phyloP scores from a whole-genome alignment of 495 filamentous ascomycete species.

The Lindgomyces ingoldianus region DNA sequence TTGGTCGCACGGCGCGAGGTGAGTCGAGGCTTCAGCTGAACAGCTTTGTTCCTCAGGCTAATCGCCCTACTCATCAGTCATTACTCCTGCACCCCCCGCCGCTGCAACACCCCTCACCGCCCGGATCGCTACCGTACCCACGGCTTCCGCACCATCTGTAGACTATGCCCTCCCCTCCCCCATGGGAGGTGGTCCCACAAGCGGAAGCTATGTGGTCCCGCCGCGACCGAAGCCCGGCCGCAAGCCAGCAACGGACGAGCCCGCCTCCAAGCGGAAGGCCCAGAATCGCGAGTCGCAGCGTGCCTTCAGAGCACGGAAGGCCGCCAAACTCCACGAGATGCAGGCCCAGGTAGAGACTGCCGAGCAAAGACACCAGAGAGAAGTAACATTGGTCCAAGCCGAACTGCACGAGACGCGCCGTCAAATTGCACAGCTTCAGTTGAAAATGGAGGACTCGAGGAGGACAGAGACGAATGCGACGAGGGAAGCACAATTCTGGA shows the following conservation, averaged over 20 bases:
- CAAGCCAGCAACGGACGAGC: conserved; percentile 41
- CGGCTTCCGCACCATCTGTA: conserved; percentile 22
- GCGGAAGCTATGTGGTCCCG: conserved; percentile 29
- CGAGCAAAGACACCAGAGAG: conserved; percentile 15
- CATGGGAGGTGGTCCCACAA: conserved; percentile 33
- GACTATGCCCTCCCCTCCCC: conserved; percentile 23
- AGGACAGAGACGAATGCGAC: background rate
- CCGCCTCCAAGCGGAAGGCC: conserved; percentile 35
- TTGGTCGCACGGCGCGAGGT: too few species aligned
- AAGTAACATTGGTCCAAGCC: conserved; percentile 14
- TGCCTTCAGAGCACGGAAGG: conserved; percentile 34
- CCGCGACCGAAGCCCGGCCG: conserved; percentile 38
- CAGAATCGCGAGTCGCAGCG: conserved; percentile 41
- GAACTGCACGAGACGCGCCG: background rate
- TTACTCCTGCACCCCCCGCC: background rate
- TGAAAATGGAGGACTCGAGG: background rate
- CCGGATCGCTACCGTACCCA: conserved; percentile 7
- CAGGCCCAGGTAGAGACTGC: conserved; percentile 25
- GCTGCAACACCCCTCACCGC: background rate
- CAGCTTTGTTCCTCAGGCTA: too few species aligned
- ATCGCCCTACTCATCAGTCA: too few species aligned
- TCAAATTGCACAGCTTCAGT: background rate
- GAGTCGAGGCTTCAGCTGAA: too few species aligned
- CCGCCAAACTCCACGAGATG: conserved; percentile 28
- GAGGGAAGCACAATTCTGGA: conserved; percentile 29